Evolutionary conservation across 2,329 filamentous ascomycete species (phyloP), one percentile per base, ranked within the genome.

Genomic region (Aspergillus neoniger): DNA sequence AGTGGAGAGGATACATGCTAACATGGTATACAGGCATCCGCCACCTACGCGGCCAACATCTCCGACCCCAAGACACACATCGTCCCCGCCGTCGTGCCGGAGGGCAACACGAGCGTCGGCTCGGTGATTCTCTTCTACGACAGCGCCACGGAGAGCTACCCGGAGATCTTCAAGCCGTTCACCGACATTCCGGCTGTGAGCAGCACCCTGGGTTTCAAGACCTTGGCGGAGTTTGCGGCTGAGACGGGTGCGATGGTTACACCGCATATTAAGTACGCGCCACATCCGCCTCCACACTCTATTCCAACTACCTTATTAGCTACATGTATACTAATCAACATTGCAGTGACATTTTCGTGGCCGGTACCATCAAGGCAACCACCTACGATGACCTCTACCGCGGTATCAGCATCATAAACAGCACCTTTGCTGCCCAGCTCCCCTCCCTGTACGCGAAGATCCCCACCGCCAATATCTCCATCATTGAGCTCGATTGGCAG

Each of bases 401-500:
- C 48, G 76, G 76, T 7, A 72, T 76, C 43, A 73, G 73, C 57
- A 66, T 73, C 60, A 74, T 80, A 57, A 79, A 81, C 66, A 66
- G 72, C 47, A 71, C 74, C 12, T 73, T 80, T 59, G 70, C 78
- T 47, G 69, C 68, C 28, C 71, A 78, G 25, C 70, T 81, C 25
- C 75, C 79, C 12, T 72, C 73, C n/a, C 64, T 76, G 3, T 73
- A 76, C 60, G 70, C 68, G 50, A 63, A 71, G 54, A 66, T 76
- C 14, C 76, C 74, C 28, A 60, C 61, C 5, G 70, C 70, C 36
- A 74, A 71, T 53, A 76, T 79, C 57, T 77, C 76, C 43, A 79
- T 78, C 62, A 72, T 81, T 51, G 69, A 80, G 32, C 66, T 81
- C 10, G 72, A 75, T 58, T 69, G 76, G 57, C 70, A 78, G 21